phyloP scores from a whole-genome alignment of 1,139 yeast species.

The Debaryomyces udenii region DNA sequence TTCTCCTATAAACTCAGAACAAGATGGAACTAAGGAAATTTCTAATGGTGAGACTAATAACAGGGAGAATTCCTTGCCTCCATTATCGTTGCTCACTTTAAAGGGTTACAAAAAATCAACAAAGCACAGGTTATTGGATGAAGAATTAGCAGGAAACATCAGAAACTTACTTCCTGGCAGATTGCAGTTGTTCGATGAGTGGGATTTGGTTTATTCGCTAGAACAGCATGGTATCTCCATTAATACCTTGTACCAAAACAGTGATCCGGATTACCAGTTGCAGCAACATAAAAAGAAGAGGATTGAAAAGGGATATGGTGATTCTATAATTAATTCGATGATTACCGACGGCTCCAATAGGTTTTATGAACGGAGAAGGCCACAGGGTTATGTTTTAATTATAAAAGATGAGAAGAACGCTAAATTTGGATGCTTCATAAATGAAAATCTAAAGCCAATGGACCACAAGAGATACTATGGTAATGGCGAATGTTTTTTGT shows the following conservation, averaged over 20 bases:
- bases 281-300: slow-evolving; percentile 22
- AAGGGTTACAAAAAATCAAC: slow-evolving; percentile 63
- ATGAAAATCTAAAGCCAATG: slow-evolving; percentile 71
- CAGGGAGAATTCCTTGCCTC: slow-evolving; percentile 28
- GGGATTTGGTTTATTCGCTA: slow-evolving; percentile 79
- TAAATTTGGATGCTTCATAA: slow-evolving; percentile 81
- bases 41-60: not conserved
- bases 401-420: slow-evolving; percentile 64
- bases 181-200: slow-evolving; percentile 71
- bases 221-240: slow-evolving; percentile 93
- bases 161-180: slow-evolving; percentile 76
- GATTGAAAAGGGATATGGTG: slow-evolving; percentile 41
- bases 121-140: slow-evolving; percentile 55
- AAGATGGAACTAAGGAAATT: slow-evolving; percentile 8
- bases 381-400: slow-evolving; percentile 70
- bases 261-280: slow-evolving; percentile 37
- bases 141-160: slow-evolving; percentile 71
- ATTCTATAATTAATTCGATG: slow-evolving; percentile 37
- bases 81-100: slow-evolving; percentile 35
- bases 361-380: slow-evolving; percentile 33
- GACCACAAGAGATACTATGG: slow-evolving; percentile 81
- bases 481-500: slow-evolving; percentile 91
- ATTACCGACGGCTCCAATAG: slow-evolving; percentile 25
- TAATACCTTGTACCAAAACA: slow-evolving; percentile 64
- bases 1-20: slow-evolving; percentile 2